These are phyloP conservation scores for Fusarium kyushuense DNA, from an alignment of 2,329 filamentous ascomycete species.

Conservation along the genomic window DNA sequence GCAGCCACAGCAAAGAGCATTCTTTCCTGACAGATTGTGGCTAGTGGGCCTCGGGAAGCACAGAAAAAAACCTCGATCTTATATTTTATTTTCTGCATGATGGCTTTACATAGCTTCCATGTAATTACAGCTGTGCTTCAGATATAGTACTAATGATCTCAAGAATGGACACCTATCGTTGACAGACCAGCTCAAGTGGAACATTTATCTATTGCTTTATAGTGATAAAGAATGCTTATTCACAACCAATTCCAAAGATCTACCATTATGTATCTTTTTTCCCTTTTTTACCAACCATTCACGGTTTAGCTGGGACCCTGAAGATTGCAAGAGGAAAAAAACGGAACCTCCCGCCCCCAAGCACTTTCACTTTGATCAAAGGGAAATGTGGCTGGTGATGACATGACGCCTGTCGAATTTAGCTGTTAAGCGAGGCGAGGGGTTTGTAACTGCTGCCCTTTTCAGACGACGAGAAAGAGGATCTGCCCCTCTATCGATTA, in stretches of 20 bases:
- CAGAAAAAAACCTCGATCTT: constrained; percentile 14
- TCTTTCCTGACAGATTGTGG: constrained; percentile 12
- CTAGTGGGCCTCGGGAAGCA: constrained; percentile 7
- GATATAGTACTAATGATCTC: neutral
- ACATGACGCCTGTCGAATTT: constrained; percentile 20
- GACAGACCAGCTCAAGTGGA: neutral
- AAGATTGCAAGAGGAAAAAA: constrained; percentile 5
- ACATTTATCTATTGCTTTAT: neutral
- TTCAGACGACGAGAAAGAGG: neutral
- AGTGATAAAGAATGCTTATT: neutral
- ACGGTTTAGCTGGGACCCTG: constrained; percentile 33
- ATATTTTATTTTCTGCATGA: neutral
- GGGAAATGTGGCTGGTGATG: constrained; percentile 25
- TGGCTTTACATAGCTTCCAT: neutral
- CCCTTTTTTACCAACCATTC: constrained; percentile 5
- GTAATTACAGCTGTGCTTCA: neutral
- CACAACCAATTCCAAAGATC: neutral
- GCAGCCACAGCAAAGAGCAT: constrained; percentile 22
- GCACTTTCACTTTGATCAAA: neutral
- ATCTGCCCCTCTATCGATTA: constrained; percentile 37
- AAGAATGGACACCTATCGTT: neutral
- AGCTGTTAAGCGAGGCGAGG: constrained; percentile 35
- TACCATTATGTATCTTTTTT: neutral
- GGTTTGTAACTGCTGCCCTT: constrained; percentile 26
- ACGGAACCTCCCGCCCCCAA: constrained; percentile 22